Evolutionary conservation across 768 basidiomycete species (phyloP), one percentile per base, ranked within the genome.

Genomic region (Xerocomellus intermedius): DNA sequence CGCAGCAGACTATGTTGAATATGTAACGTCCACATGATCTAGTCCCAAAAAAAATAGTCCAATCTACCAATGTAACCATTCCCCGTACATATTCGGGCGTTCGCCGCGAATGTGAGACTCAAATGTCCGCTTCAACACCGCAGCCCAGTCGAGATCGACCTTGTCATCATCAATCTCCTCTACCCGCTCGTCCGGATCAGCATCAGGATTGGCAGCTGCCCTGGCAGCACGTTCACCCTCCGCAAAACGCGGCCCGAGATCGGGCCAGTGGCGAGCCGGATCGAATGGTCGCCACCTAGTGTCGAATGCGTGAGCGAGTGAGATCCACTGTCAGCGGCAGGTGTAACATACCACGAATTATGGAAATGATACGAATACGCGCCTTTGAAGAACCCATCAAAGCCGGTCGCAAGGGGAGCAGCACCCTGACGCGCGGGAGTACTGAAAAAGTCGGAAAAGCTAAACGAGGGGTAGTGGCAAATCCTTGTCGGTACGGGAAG

Each of bases 331-430:
- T 44, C 10, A 16, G 42, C 8, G 16, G 28, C 2, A 33, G 14
- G 26, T 17, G 33, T 24, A 67, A 66, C 76, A 50, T 49, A 90
- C 91, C 91, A 92, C 73, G 87, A 91, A 67, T 94, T 94, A 72
- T 95, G 94, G 75, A 91, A 97, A 67, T 95, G 93, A 72, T 96
- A 96, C 3, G 90, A 93, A 69, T 89, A 95, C 3, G 92, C 88
- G 26, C 95, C 94, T 63, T 82, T 82, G 81, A 94, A 98, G 78
- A 97, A 98, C 24, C 91, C 92, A 58, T 87, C 85, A 65, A 96
- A 87, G 1, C 94, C 95, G 2, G 90, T 77, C 7, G 89, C 88
- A 58, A 89, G 85, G 2, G 94, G 89, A 7, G 88, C 87, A 22
- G 87, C 91, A 50, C 86, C 84, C 47, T 79, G 82, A 57, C 81